Percentiles rank a stretch among this genome's conserved stretches.
Conservation (phyloP, 1,284 basidiomycete species). For the Microbotryomycetes sp. region DNA sequence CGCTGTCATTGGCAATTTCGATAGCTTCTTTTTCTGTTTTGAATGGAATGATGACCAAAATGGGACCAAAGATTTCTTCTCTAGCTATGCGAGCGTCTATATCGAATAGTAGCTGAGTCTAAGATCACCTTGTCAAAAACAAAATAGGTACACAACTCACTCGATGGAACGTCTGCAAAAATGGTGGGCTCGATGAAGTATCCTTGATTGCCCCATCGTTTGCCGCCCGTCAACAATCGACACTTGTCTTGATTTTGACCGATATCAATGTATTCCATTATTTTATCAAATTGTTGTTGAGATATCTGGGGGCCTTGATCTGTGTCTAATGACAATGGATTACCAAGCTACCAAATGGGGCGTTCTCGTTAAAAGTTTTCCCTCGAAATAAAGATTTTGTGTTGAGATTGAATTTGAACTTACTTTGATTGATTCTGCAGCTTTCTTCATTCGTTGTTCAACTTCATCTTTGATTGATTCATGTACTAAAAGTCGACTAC, state of each 20-base stretch:
- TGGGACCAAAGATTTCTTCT: constrained; percentile 73
- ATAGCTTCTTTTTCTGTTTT: constrained; percentile 72
- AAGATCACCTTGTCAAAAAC: constrained; percentile 2
- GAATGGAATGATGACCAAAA: constrained; percentile 69
- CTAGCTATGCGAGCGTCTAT: constrained; percentile 4
- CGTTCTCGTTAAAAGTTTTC: background rate
- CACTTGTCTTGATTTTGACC: constrained; percentile 67
- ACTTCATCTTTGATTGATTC: constrained; percentile 63
- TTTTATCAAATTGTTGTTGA: constrained; percentile 52
- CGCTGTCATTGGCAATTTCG: constrained; percentile 69
- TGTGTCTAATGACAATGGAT: constrained; percentile 64
- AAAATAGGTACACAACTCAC: background rate
- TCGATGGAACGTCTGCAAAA: constrained; percentile 59
- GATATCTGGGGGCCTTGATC: constrained; percentile 85
- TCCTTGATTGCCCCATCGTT: constrained; percentile 59
- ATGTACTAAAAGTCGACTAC: constrained; percentile 81
- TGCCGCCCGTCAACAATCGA: constrained; percentile 66
- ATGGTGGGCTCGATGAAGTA: constrained; percentile 64
- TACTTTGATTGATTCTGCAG: constrained; percentile 52
- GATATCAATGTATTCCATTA: constrained; percentile 80
- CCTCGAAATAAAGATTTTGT: background rate
- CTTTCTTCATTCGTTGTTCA: constrained; percentile 51
- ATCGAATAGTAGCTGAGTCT: background rate
- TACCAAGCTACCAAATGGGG: constrained; percentile 47
- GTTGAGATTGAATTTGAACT: background rate